These are phyloP conservation scores for Leccinum subgranulosum DNA, from an alignment of 768 basidiomycete genomes.

Conservation along the genomic window DNA sequence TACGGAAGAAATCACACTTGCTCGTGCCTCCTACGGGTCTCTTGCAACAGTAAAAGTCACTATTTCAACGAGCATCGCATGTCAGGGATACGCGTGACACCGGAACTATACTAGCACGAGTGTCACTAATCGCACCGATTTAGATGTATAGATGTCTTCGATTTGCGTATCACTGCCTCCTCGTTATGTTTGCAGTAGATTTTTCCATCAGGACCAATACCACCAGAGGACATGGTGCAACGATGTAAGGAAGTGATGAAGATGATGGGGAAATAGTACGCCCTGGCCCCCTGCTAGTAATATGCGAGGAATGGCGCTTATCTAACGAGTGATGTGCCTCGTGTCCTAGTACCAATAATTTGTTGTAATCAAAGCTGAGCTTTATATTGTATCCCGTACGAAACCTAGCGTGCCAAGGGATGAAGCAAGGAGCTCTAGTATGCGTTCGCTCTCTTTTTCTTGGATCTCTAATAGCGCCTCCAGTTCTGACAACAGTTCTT, in stretches of 20 bases:
- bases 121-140: slow-evolving; percentile 34
- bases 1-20: slow-evolving; percentile 41
- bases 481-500: slow-evolving; percentile 58
- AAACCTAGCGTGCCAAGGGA: slow-evolving; percentile 76
- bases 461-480: slow-evolving; percentile 63
- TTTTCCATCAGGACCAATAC: slow-evolving; percentile 26
- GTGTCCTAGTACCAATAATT: not conserved
- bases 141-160: slow-evolving; percentile 32
- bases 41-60: slow-evolving; percentile 41
- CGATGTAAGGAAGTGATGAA: not conserved
- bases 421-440: slow-evolving; percentile 71
- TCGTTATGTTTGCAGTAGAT: slow-evolving; percentile 40
- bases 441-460: slow-evolving; percentile 68
- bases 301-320: slow-evolving; percentile 11
- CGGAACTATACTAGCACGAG: not conserved
- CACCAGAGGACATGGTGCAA: slow-evolving; percentile 17
- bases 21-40: slow-evolving; percentile 10
- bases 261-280: not conserved
- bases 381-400: slow-evolving; percentile 61
- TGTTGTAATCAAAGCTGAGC: not conserved
- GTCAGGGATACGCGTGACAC: slow-evolving; percentile 2
- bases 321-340: slow-evolving; percentile 15
- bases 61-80: slow-evolving; percentile 7
- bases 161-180: slow-evolving; percentile 30
- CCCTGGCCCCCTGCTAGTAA: no score